Evolutionary conservation across 192 early-diverging fungal genomes (phyloP), one percentile per base, ranked within the genome.

Genomic region (Jimgerdemannia flammicorona): DNA sequence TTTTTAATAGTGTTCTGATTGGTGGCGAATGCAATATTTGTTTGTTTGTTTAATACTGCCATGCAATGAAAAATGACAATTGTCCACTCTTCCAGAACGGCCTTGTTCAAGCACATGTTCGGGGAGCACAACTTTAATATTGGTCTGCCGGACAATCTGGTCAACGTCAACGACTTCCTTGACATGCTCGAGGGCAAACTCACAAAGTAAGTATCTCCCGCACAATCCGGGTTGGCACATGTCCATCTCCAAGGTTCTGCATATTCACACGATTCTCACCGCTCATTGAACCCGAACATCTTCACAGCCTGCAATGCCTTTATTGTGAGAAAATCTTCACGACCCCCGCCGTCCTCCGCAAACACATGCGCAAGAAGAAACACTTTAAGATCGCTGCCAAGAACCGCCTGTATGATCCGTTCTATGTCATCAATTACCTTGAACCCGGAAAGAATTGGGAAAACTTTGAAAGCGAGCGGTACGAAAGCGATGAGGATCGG

Each of bases 331-430:
- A 95, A 83, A 92, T 88, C 17, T 98, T 97, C 79, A 95, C 93
- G 20, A 91, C 93, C 10, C 84, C 90, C 10, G 92, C 93, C 1
- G 95, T 97, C 20, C 84, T 98, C 75, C 89, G 96, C 70, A 95
- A 96, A 82, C 96, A 98, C 73, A 98, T 98, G 96, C 92, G 96
- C 77, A 98, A 98, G 84, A 98, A 97, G 91, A 97, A 95, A 85
- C 96, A 98, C 82, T 98, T 98, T 81, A 93, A 95, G 82, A 95
- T 98, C 80, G 93, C 91, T 73, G 88, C 95, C 29, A 90, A 90
- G 42, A 98, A 98, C 84, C 89, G 88, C 66, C 85, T 92, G 54
- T 98, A 98, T 65, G 96, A 98, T 79, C 91, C 93, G 20, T 98
- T 96, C 83, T 98, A 97, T 77, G 91, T 98, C 29, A 90, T 96